These are phyloP conservation scores for Aspergillus luchuensis DNA, from an alignment of 2,329 filamentous ascomycete species.

Conservation along the genomic window DNA sequence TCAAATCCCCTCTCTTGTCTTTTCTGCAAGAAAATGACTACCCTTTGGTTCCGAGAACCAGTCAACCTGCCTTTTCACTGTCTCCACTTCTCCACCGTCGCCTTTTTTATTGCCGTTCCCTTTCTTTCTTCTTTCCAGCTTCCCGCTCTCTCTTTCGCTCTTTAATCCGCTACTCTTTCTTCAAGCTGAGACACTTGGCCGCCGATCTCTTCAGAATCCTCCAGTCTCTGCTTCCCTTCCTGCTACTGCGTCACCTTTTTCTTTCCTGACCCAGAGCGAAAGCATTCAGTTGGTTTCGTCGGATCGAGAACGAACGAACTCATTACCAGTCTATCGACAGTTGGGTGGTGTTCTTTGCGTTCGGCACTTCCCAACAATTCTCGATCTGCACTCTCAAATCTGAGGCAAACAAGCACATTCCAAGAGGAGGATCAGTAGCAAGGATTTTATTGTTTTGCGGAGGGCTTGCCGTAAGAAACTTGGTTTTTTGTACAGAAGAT, in stretches of 20 bases:
- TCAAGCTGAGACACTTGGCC: background rate
- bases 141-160: background rate
- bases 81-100: background rate
- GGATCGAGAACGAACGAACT: too few species aligned
- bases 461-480: constrained; percentile 55
- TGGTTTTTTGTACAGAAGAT: constrained; percentile 53
- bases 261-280: background rate
- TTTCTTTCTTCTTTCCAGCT: background rate
- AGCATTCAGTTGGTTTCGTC: too few species aligned
- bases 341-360: background rate
- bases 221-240: background rate
- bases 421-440: constrained; percentile 4
- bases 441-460: constrained; percentile 18
- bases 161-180: background rate
- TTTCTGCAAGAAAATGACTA: too few species aligned
- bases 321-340: background rate
- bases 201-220: background rate
- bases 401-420: background rate
- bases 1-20: too few species aligned
- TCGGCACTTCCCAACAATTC: background rate
- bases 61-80: background rate
- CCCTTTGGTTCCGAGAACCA: too few species aligned
- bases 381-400: background rate
- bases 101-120: background rate
- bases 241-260: background rate